Evolutionary conservation across 192 early-diverging fungal species (phyloP).

Genomic region (Umbelopsis ramanniana): DNA sequence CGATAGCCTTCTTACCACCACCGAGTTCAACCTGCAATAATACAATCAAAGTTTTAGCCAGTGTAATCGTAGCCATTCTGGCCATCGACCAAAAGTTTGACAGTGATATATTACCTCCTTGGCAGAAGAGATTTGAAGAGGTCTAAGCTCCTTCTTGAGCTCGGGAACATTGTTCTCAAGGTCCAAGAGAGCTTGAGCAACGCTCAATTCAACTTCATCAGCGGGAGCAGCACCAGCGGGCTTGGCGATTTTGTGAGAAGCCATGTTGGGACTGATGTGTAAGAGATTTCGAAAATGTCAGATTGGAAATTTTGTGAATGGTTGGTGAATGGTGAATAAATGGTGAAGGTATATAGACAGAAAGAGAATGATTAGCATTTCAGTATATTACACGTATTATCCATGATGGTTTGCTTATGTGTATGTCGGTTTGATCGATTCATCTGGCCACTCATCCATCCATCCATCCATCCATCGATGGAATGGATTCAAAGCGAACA

Average conservation of each 20-base stretch:
- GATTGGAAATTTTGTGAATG: background rate
- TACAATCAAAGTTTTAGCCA: background rate
- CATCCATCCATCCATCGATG: constrained; percentile 32
- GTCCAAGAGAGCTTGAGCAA: constrained; percentile 96
- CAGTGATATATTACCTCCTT: constrained; percentile 76
- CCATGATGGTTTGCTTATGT: background rate
- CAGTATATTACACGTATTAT: background rate
- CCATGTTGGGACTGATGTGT: constrained; percentile 29
- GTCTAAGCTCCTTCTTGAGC: constrained; percentile 95
- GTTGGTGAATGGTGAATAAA: background rate
- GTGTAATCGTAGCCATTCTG: background rate
- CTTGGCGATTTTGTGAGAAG: constrained; percentile 48
- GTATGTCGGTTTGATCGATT: background rate
- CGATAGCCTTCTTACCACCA: constrained; percentile 94
- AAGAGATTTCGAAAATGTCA: background rate
- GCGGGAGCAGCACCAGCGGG: constrained; percentile 42
- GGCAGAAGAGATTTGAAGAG: constrained; percentile 92
- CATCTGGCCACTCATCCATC: background rate
- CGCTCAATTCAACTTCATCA: constrained; percentile 88
- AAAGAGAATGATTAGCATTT: background rate
- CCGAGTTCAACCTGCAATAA: constrained; percentile 79
- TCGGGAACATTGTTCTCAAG: constrained; percentile 95
- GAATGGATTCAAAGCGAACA: background rate
- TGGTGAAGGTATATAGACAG: background rate
- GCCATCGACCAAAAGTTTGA: too few relatives aligned